Conservation (phyloP, 208 protist genomes). For the Leishmania guyanensis region DNA sequence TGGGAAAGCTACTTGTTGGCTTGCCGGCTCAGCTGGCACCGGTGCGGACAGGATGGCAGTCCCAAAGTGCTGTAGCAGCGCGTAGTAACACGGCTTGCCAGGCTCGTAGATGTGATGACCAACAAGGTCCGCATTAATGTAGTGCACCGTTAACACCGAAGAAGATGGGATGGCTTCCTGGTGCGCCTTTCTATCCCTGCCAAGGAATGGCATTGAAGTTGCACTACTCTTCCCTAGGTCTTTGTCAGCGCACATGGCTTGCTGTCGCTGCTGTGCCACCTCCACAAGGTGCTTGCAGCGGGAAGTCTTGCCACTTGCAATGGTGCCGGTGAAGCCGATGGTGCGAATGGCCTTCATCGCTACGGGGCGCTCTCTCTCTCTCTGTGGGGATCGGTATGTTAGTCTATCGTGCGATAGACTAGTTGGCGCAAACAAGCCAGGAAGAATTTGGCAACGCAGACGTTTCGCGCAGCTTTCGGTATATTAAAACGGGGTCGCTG, state of each 20-base stretch:
- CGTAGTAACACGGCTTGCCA: conserved; percentile 68
- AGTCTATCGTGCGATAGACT: background rate
- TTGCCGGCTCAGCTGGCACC: background rate
- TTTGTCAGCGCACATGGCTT: no score
- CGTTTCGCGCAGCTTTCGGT: background rate
- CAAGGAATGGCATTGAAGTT: background rate
- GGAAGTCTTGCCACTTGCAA: conserved; percentile 79
- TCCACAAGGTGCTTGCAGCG: conserved; percentile 62
- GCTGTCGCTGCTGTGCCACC: conserved; percentile 27
- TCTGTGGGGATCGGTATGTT: background rate
- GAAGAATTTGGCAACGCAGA: background rate
- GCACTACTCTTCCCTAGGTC: background rate
- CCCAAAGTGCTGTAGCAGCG: conserved; percentile 61
- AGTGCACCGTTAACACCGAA: conserved; percentile 33
- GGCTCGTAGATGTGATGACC: conserved; percentile 76
- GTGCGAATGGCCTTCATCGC: conserved; percentile 26
- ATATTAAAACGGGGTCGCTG: background rate
- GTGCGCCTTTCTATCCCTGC: background rate
- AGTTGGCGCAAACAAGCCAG: background rate
- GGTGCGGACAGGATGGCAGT: conserved; percentile 35
- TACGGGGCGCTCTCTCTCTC: background rate
- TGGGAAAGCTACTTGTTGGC: background rate
- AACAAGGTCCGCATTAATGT: conserved; percentile 69
- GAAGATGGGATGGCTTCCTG: background rate
- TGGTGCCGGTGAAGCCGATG: conserved; percentile 79